These are phyloP conservation scores for Oenanthe sinensis DNA, from an alignment of 129 eudicot species.

Conservation along the genomic window DNA sequence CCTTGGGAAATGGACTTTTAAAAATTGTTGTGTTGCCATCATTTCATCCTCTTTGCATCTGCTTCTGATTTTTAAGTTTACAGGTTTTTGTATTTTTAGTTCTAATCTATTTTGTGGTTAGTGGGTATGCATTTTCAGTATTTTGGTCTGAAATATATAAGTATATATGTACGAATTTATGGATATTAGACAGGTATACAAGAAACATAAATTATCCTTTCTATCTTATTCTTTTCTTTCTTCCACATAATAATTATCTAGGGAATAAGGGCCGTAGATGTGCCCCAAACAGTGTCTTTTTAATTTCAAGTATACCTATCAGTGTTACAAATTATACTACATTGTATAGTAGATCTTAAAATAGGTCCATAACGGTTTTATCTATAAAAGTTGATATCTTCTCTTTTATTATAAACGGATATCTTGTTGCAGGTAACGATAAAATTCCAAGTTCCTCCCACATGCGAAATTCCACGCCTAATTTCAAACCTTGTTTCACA, in stretches of 20 bases:
- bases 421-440: constrained; percentile 52
- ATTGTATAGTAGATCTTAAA: background rate
- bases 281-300: background rate
- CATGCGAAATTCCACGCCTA: constrained; percentile 66
- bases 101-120: background rate
- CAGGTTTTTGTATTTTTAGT: background rate
- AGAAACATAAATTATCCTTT: too few relatives aligned
- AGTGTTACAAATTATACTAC: background rate
- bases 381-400: background rate
- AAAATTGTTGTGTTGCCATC: background rate
- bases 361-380: background rate
- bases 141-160: too few relatives aligned
- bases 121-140: too few relatives aligned
- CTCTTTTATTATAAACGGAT: constrained; percentile 13
- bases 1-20: background rate
- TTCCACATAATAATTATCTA: background rate
- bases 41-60: background rate
- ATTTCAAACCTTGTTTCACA: constrained; percentile 68
- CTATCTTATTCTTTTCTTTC: background rate
- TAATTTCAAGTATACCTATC: background rate
- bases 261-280: background rate
- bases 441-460: constrained; percentile 82
- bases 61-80: too few relatives aligned
- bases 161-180: background rate
- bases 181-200: background rate